phyloP scores from a whole-genome alignment of 805 yeast genomes.

The Metschnikowia sp. region DNA sequence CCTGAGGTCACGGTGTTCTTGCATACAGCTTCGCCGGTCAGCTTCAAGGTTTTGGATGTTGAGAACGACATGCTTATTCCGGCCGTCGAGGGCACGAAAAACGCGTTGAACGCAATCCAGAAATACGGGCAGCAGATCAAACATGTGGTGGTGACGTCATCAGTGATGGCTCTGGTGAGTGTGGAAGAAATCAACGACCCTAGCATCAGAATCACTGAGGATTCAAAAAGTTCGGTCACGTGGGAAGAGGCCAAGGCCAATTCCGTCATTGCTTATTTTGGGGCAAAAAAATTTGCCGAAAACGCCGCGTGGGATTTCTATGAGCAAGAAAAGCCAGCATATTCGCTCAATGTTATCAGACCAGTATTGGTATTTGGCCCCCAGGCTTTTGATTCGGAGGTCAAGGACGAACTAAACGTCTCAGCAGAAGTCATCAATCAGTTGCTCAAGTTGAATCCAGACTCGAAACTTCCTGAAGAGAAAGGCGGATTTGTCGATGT shows the following conservation, averaged over 20 bases:
- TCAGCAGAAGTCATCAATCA: constrained; percentile 18
- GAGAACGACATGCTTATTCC: constrained; percentile 54
- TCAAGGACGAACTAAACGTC: constrained; percentile 21
- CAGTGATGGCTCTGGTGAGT: constrained; percentile 7
- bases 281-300: constrained; percentile 11
- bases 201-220: constrained; percentile 12
- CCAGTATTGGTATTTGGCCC: constrained; percentile 53
- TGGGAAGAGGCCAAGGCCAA: constrained; percentile 35
- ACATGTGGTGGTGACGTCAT: constrained; percentile 12
- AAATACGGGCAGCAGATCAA: constrained; percentile 9
- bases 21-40: constrained; percentile 61
- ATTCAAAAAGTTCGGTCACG: constrained; percentile 49
- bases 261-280: constrained; percentile 2
- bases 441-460: constrained; percentile 3
- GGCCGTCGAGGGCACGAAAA: constrained; percentile 35
- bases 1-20: constrained; percentile 51
- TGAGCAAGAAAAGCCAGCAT: constrained; percentile 35
- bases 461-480: neutral
- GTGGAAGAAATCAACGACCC: constrained; percentile 1
- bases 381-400: constrained; percentile 40
- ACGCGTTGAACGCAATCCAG: constrained; percentile 11
- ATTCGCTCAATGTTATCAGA: constrained; percentile 37
- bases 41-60: constrained; percentile 39
- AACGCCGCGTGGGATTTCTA: constrained; percentile 48
- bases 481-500: constrained; percentile 14